A percentile compares a stretch with the other conserved stretches of the same genome.
Conservation (phyloP, 2,329 filamentous ascomycete species). For the Bimuria novae-zelandiae region DNA sequence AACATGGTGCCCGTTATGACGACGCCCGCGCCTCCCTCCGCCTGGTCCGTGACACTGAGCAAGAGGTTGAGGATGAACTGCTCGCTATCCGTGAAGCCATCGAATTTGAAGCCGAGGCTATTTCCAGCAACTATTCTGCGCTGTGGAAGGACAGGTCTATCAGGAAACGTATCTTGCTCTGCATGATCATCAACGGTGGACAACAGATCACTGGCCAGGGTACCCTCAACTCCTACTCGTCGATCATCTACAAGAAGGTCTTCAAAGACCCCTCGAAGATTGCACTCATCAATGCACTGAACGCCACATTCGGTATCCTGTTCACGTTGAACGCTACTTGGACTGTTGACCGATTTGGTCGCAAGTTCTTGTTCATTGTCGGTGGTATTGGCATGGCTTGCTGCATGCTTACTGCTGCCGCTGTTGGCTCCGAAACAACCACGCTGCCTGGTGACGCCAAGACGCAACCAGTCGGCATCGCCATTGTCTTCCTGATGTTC, state of each 20-base stretch:
- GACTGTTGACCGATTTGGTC: slow-evolving; percentile 73
- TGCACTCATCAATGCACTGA: slow-evolving; percentile 74
- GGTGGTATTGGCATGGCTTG: slow-evolving; percentile 70
- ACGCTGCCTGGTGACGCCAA: slow-evolving; percentile 57
- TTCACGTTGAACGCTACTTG: slow-evolving; percentile 76
- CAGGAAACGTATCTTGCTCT: slow-evolving; percentile 68
- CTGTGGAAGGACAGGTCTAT: slow-evolving; percentile 73
- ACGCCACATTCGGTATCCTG: slow-evolving; percentile 72
- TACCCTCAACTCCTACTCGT: slow-evolving; percentile 73
- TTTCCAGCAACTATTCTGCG: slow-evolving; percentile 65
- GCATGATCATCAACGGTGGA: slow-evolving; percentile 69
- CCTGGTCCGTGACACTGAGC: slow-evolving; percentile 66
- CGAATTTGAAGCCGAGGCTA: slow-evolving; percentile 72
- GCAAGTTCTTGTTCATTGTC: slow-evolving; percentile 70
- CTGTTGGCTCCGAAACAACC: slow-evolving; percentile 63
- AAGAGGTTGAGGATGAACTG: slow-evolving; percentile 70
- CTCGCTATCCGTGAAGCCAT: slow-evolving; percentile 68
- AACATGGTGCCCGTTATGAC: slow-evolving; percentile 63
- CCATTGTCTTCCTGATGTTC: slow-evolving; percentile 71
- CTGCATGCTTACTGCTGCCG: slow-evolving; percentile 70
- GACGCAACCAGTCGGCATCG: slow-evolving; percentile 63
- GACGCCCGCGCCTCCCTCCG: slow-evolving; percentile 62
- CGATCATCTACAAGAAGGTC: slow-evolving; percentile 74
- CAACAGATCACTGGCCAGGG: slow-evolving; percentile 76
- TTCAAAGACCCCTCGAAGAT: slow-evolving; percentile 62